A percentile compares a stretch with the other conserved stretches of the same genome.
These are phyloP conservation scores for Quercus robur DNA, from an alignment of 306 rosid species.

Conservation along the genomic window DNA sequence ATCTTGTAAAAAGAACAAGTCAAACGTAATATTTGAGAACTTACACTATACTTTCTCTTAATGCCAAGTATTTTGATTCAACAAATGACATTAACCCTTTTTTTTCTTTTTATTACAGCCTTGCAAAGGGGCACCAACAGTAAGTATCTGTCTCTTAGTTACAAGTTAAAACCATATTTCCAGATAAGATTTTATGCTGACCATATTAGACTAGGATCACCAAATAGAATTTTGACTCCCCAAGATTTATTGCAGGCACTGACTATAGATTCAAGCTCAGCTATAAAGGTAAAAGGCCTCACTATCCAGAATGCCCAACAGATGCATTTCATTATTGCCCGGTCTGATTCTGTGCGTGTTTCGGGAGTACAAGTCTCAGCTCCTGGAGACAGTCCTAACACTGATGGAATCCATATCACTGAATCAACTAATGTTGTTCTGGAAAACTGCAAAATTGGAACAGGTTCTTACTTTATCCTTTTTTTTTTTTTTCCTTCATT, in stretches of 20 bases:
- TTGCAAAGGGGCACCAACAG: conserved; percentile 93
- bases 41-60: conserved; percentile 1
- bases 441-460: conserved; percentile 79
- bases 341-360: conserved; percentile 62
- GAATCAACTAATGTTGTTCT: conserved; percentile 81
- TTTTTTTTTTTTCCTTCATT: background rate
- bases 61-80: conserved; percentile 4
- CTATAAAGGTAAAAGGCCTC: conserved; percentile 65
- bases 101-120: conserved; percentile 49
- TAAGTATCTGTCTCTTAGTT: conserved; percentile 44
- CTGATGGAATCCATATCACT: conserved; percentile 92
- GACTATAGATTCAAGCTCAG: conserved; percentile 76
- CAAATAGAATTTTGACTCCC: conserved; percentile 19
- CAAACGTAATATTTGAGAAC: conserved; percentile 51
- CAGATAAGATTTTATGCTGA: conserved; percentile 8
- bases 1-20: conserved; percentile 91
- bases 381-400: conserved; percentile 92
- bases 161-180: background rate
- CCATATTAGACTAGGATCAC: conserved; percentile 6
- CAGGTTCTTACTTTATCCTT: conserved; percentile 56
- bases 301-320: conserved; percentile 92
- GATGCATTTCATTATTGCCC: conserved; percentile 74
- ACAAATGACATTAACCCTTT: background rate
- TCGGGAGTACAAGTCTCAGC: conserved; percentile 61
- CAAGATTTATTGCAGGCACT: conserved; percentile 65